Base-by-base conservation (phyloP, 2,329 filamentous ascomycete species). In the Neoarthrinium moseri region DNA sequence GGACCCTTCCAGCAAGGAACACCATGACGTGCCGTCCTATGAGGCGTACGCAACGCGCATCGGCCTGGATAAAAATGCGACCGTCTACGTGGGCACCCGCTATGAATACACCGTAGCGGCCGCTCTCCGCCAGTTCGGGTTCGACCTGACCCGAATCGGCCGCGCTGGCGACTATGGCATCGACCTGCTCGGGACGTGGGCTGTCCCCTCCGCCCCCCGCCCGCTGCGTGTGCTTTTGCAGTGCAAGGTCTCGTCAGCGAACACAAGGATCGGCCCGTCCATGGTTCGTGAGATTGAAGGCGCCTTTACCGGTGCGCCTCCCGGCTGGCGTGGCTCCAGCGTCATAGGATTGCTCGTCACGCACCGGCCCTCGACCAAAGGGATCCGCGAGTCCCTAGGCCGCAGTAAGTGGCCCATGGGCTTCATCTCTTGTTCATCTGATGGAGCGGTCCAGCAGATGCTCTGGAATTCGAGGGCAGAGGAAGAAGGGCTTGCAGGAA, bases 211-310 rank as follows among this genome's bases (percentile, higher is more conserved):
- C 1, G 22, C 27, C 13, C 46, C 62, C 7, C 54, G 58, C 2
- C 65, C 70, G 1, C 56, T 83, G 26, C 72, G 68, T 38, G 70
- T 80, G 6, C 57, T 83, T 12, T 49, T 79, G 1, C 88, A 92
- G 62, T 92, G 89, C 73, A 94, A 92, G 64, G 79, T 75, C 1
- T 71, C 77, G 12, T 61, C 70, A 15, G 67, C 70, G 46, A 70
- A 72, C 36, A 52, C 60, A 15, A 46, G 17, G 17, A 45, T 73
- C 11, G 73, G 80, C 0, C 87, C 88, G 1, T 68, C 74, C 24
- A 70, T 82, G 37, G 68, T 89, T 7, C 79, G 88, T n/a, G 88
- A 92, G 67, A 75, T 92, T 3, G 87, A 90, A 60, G 92, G 92
- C 4, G 81, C 89, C 0, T 87, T 94, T 58, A 75, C 76, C 2